These are phyloP conservation scores for Starmerella khaoyaiensis DNA, from an alignment of 805 yeast species.

Conservation along the genomic window DNA sequence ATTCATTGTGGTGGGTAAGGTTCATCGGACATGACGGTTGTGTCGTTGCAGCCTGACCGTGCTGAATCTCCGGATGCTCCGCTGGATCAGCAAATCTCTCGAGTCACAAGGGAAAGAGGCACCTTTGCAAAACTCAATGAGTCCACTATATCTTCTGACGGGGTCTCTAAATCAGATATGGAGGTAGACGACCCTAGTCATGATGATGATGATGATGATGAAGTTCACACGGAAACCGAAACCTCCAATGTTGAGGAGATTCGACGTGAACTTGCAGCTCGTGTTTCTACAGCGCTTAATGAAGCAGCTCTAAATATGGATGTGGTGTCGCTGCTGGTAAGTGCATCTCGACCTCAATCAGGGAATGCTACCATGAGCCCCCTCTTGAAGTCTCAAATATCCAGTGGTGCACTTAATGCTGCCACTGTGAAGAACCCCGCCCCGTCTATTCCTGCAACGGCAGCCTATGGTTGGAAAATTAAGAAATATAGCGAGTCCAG, in stretches of 20 bases:
- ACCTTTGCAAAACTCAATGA: constrained; percentile 50
- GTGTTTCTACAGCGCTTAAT: constrained; percentile 51
- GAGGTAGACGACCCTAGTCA: constrained; percentile 24
- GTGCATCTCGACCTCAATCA: constrained; percentile 71
- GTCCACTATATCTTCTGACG: constrained; percentile 30
- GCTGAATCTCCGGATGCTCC: constrained; percentile 6
- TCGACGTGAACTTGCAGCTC: constrained; percentile 21
- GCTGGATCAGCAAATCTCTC: constrained; percentile 37
- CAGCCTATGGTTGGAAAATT: constrained; percentile 66
- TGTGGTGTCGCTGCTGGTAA: constrained; percentile 68
- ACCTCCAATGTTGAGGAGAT: constrained; percentile 21
- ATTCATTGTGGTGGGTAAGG: constrained; percentile 15
- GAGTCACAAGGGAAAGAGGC: constrained; percentile 46
- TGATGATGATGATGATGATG: constrained; percentile 8
- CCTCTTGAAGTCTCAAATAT: constrained; percentile 20
- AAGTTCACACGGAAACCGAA: not conserved
- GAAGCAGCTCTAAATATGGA: constrained; percentile 83
- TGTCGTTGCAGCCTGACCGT: constrained; percentile 20
- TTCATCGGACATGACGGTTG: constrained; percentile 8
- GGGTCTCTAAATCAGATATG: constrained; percentile 12
- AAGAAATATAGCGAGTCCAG: constrained; percentile 51
- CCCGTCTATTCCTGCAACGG: constrained; percentile 12
- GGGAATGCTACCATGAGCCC: constrained; percentile 68
- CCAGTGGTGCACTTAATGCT: constrained; percentile 25
- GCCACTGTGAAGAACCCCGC: constrained; percentile 21